Percentiles rank a stretch among this genome's conserved stretches.
phyloP scores from a whole-genome alignment of 352 stramenopile species.

The Blastocystis sp. region DNA sequence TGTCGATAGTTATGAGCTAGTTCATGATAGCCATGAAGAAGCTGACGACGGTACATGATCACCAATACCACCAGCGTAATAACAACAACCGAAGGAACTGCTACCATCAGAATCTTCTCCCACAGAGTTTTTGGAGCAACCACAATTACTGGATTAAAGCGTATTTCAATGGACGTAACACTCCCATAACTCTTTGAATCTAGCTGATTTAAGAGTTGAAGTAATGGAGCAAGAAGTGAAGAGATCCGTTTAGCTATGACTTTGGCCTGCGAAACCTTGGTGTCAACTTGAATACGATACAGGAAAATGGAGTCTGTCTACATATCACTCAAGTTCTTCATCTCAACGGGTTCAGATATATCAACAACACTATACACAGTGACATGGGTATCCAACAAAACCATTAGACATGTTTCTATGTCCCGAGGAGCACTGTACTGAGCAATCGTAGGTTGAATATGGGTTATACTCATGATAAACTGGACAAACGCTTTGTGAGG shows the following conservation, averaged over 20 bases:
- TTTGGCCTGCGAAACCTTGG: neutral
- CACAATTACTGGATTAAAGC: neutral
- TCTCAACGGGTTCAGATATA: neutral
- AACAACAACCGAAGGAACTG: neutral
- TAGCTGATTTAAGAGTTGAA: too few species aligned
- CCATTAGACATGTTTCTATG: neutral
- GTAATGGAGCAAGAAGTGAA: too few species aligned
- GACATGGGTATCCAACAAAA: neutral
- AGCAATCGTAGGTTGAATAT: neutral
- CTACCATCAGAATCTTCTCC: neutral
- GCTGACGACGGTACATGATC: neutral
- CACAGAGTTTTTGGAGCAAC: neutral
- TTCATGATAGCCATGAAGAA: neutral
- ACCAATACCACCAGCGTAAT: neutral
- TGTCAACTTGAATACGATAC: neutral
- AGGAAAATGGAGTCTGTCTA: neutral
- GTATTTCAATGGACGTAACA: neutral
- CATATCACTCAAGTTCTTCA: neutral
- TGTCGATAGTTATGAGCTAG: neutral
- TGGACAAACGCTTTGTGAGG: neutral
- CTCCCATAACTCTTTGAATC: too few species aligned
- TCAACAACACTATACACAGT: neutral
- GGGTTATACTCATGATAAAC: neutral
- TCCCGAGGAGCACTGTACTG: neutral
- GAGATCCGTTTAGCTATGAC: neutral